Base-by-base conservation (phyloP, 192 early-diverging fungal genomes). In the Rhizophagus clarus region DNA sequence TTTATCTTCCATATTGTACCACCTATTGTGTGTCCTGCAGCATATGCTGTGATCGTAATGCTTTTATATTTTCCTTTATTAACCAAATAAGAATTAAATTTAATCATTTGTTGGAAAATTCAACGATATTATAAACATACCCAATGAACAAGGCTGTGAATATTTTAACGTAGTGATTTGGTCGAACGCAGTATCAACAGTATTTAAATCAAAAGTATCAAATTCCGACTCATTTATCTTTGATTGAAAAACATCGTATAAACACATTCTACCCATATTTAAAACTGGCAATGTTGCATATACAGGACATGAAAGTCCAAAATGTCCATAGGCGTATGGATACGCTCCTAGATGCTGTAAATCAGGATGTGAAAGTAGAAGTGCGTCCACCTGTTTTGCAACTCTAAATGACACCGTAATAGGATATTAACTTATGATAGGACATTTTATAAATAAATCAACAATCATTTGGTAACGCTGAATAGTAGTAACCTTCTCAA, bases 1-100 rank as follows among this genome's bases (percentile, higher is more conserved):
- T 92, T 94, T 72, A 99, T 96, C 69, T 94, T 96, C 98, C 98
- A 99, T 61, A 99, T 87, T 1, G 97, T 96, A 26, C 98, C 98
- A 78, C 98, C 98, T 34, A 99, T 88, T 1, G 98, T 92, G 81
- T 98, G 97, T 11, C 97, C 98, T 3, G 97, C 98, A 22, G 92
- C 84, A 84, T 95, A 94, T 9, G 98, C 95, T 8, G 96, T 97
- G 40, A 99, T 90, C 0, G 92, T 92, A 15, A 98, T 96, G 5
- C 93, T 94, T 77, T 92, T 84, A 84, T 92, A 92, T 69, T 96
- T 96, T 1, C 92, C 93, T 83, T 47, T 26, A 72, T n/a, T 69
- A 56, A 29, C 56, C 40, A 49, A 62, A 29, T 45, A 61, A 72
- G n/a, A 14, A 10, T 61, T 32, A 34, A 61, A 32, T 62, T 62